Evolutionary conservation across 2,329 filamentous ascomycete species (phyloP).

Genomic region (Sporothrix luriei): DNA sequence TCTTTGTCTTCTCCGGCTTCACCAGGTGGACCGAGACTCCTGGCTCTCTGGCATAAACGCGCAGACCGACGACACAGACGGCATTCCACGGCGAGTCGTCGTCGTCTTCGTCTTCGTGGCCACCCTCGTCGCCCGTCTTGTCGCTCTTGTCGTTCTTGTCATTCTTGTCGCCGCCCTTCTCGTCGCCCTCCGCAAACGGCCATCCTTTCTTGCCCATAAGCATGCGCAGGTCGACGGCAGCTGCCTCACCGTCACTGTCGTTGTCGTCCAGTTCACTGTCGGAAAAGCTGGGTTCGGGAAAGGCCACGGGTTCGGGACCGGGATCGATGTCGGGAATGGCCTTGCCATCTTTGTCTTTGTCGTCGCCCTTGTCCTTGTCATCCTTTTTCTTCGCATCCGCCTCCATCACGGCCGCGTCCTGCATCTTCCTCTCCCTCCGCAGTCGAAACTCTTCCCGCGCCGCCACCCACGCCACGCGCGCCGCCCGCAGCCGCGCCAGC

Average conservation of each 20-base stretch:
- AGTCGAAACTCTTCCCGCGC: constrained; percentile 19
- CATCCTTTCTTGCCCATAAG: neutral
- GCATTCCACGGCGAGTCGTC: constrained; percentile 25
- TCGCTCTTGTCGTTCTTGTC: neutral
- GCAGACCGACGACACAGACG: constrained; percentile 27
- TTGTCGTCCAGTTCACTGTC: constrained; percentile 23
- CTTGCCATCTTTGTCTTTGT: neutral
- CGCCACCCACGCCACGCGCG: constrained; percentile 17
- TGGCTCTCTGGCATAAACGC: constrained; percentile 27
- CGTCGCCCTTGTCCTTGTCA: neutral
- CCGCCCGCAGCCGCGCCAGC: constrained; percentile 21
- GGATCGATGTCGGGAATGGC: constrained; percentile 2
- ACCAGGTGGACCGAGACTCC: constrained; percentile 15
- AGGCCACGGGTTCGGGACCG: constrained; percentile 16
- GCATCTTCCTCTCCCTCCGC: constrained; percentile 38
- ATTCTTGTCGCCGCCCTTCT: neutral
- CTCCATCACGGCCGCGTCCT: constrained; percentile 31
- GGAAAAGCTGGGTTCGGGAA: constrained; percentile 30
- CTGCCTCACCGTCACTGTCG: constrained; percentile 7
- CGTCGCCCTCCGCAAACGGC: neutral
- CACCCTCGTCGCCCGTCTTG: neutral
- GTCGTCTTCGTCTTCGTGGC: neutral
- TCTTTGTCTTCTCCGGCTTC: neutral
- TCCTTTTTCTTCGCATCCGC: neutral
- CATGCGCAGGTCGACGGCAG: neutral